Evolutionary conservation across 176 grass and related monocot species (phyloP), one percentile per base, ranked within the genome.

Genomic region (Stipa capillata): DNA sequence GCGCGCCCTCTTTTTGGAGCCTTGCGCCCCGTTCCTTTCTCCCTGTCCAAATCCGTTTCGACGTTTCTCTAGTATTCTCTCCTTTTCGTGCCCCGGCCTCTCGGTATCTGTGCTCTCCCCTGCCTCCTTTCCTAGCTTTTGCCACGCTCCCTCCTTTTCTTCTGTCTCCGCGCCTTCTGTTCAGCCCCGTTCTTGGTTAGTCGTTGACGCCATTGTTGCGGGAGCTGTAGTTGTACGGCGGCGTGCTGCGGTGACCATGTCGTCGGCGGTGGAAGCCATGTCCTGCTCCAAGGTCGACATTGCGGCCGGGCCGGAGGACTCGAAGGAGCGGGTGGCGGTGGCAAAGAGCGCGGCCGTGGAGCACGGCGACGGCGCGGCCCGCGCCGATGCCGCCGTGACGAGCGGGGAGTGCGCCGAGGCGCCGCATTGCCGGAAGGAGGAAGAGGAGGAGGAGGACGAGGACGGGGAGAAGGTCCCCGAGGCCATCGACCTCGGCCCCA

Each of bases 241-340:
- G 48, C 24, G 68, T 44, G 35, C 2, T 4, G 74, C 5, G 18
- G 50, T 15, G 78, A 83, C 83, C 13, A 97, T 97, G 91, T 94
- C 94, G n/a, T 88, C 89, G 71, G 94, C 85, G 63, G 86, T 94
- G 49, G 92, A 89, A 82, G 73, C 89, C 80, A 69, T 92, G n/a
- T 83, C 92, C 34, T 78, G 85, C 72, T 65, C 91, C 49, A 88
- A 86, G 85, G 82, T 3, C 40, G 40, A 70, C 56, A 45, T 92
- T 56, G 81, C 80, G 28, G 50, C 78, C 4, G 69, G 15, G 3
- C 69, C 74, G 35, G 82, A 75, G 69, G 86, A 88, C 44, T 18
- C 7, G 20, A 80, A 80, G 78, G 65, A 80, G 65, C 17, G 49
- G 6, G 71, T 35, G 31, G 85, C 32, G 54, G 58, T 35, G 11